Base-by-base conservation (phyloP, 2,329 filamentous ascomycete species). In the Fusarium proliferatum region DNA sequence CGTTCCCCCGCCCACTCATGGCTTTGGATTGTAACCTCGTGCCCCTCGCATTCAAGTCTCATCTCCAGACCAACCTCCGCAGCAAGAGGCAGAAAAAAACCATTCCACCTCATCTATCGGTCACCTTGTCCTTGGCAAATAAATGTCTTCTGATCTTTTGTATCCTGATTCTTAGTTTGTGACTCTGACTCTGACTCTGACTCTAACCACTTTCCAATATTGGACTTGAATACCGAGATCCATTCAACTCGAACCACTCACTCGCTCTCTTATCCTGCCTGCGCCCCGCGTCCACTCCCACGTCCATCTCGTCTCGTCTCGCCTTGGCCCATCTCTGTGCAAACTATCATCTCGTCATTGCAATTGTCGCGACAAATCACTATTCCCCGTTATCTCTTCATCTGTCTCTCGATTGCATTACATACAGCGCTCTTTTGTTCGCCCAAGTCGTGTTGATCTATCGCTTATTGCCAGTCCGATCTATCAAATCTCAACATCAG, bases 31-130 rank as follows among this genome's bases (percentile, higher is more conserved):
- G 59, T 55, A 62, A 74, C 71, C 71, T 74, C 71, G 67, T 74
- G 71, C 67, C 71, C 71, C 71, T 74, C 71, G 42, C 67, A 62
- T 34, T 59, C 51, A 26, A 17, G 55, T 58, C 61, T 65, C 65
- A 45, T 64, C 66, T 64, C 67, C 52, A 73, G 71, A 74, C 62
- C 71, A 74, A 72, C 72, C 48, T 74, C 57, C 52, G 57, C 60
- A 41, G 57, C 60, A 67, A 42, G 41, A 72, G 34, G 26, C 15
- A 39, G 51, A 41, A 39, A 21, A 51, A 68, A 74, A 74, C 64
- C 67, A 74, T 74, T 74, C 71, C 68, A 74, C 71, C 60, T 72
- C 68, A 60, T 66, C 68, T 61, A 58, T 69, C 71, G 48, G 19
- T 57, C 60, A 34, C 57, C 62, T 39, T 28, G 51, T n/a, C 64